phyloP scores from a whole-genome alignment of 225 moss, liverwort and hornwort genomes.

The Marchantia polymorpha region DNA sequence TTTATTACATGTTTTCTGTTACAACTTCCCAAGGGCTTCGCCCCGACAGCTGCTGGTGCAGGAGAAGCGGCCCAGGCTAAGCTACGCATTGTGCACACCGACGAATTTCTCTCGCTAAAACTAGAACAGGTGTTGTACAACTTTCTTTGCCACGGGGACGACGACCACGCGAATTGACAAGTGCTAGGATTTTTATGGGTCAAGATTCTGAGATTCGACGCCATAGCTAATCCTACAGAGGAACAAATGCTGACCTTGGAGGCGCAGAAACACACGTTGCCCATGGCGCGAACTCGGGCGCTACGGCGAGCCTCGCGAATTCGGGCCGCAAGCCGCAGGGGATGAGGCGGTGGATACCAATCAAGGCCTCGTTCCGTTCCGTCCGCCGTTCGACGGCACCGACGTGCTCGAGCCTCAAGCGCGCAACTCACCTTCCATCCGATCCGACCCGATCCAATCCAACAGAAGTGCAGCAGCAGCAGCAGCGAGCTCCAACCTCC shows the following conservation, averaged over 20 bases:
- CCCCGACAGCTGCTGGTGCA: constrained; percentile 6
- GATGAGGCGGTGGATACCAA: neutral
- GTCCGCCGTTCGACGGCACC: too few species aligned
- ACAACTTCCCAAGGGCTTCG: constrained; percentile 18
- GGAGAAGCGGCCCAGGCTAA: neutral
- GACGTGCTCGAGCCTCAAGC: too few species aligned
- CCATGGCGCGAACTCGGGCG: constrained; percentile 26
- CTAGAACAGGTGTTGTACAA: neutral
- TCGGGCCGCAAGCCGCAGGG: too few species aligned
- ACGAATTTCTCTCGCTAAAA: neutral
- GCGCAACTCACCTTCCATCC: neutral
- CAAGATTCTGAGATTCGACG: constrained; percentile 29
- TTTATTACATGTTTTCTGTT: constrained; percentile 20
- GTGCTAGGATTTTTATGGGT: constrained; percentile 23
- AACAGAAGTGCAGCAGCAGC: neutral
- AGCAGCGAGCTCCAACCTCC: neutral
- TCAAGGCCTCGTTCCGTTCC: neutral
- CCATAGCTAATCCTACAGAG: constrained; percentile 24
- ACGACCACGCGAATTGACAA: neutral
- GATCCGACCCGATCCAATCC: constrained; percentile 3
- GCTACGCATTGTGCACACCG: neutral
- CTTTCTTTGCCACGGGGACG: constrained; percentile 1
- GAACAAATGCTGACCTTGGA: constrained; percentile 42
- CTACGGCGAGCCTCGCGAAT: neutral
- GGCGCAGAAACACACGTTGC: constrained; percentile 41